These are phyloP conservation scores for Colletotrichum cordylinicola DNA, from an alignment of 2,329 filamentous ascomycete species.

Conservation along the genomic window DNA sequence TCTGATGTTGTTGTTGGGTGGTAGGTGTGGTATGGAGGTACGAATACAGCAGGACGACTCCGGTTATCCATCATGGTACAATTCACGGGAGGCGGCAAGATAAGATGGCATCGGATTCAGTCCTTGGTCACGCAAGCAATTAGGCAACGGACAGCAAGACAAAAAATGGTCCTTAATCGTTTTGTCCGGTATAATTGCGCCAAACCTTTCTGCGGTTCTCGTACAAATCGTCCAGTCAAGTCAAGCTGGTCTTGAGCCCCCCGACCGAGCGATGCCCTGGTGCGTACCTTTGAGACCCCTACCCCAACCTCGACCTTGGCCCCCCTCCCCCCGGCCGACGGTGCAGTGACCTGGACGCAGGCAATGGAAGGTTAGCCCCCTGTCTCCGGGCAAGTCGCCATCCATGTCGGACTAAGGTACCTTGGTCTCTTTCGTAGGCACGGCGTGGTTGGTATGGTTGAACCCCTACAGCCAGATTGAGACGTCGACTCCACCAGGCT, in stretches of 20 bases:
- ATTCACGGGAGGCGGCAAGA: background rate
- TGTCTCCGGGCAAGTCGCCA: background rate
- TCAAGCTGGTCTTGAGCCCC: background rate
- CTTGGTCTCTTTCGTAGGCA: background rate
- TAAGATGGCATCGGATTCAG: background rate
- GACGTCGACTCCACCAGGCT: background rate
- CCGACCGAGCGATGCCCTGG: background rate
- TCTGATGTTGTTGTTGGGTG: background rate
- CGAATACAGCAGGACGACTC: too few relatives aligned
- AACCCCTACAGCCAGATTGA: background rate
- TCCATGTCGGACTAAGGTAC: background rate
- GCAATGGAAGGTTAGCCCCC: background rate
- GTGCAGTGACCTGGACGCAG: background rate
- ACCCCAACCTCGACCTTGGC: background rate
- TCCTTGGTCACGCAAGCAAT: background rate
- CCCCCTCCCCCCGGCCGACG: too few relatives aligned
- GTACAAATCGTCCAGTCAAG: constrained; percentile 14
- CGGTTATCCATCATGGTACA: background rate
- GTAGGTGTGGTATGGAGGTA: background rate
- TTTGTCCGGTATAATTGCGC: background rate
- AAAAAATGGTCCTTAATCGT: background rate
- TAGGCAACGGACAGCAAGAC: background rate
- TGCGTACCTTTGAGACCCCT: background rate
- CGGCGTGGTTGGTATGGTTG: background rate
- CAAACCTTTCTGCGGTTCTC: constrained; percentile 10